Conservation (phyloP, 2,329 filamentous ascomycete genomes). For the Dendrostoma leiphaemia region DNA sequence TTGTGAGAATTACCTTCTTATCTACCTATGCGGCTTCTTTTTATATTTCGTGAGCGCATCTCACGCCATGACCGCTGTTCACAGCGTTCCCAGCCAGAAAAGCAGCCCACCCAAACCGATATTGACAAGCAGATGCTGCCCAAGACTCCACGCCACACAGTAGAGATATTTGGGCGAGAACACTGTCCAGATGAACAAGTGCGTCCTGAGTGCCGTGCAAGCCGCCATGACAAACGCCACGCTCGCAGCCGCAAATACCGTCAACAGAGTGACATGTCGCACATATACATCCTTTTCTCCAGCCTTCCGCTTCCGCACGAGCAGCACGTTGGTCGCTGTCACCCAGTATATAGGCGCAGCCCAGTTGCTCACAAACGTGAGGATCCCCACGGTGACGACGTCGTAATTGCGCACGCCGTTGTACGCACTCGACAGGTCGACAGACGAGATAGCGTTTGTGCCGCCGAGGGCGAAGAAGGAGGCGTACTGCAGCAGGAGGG, state of each 20-base stretch:
- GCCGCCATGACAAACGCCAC: slow-evolving; percentile 80
- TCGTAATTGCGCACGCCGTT: slow-evolving; percentile 86
- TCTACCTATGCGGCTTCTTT: too few relatives aligned
- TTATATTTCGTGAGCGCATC: too few relatives aligned
- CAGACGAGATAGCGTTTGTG: slow-evolving; percentile 91
- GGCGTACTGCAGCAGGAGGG: slow-evolving; percentile 73
- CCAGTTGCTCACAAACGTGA: slow-evolving; percentile 92
- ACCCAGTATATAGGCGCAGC: slow-evolving; percentile 87
- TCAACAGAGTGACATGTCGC: slow-evolving; percentile 62
- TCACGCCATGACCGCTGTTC: too few relatives aligned
- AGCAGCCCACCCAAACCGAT: slow-evolving; percentile 58
- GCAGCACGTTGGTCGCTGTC: slow-evolving; percentile 60
- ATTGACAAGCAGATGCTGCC: slow-evolving; percentile 76
- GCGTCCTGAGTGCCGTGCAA: slow-evolving; percentile 78
- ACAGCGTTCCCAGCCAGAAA: slow-evolving; percentile 47
- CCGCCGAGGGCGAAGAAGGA: slow-evolving; percentile 90
- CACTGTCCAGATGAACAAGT: slow-evolving; percentile 98
- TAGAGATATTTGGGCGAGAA: slow-evolving; percentile 97
- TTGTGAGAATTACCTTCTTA: too few relatives aligned
- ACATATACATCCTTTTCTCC: slow-evolving; percentile 33
- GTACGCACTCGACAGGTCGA: slow-evolving; percentile 92
- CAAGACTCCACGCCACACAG: slow-evolving; percentile 81
- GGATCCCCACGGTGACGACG: slow-evolving; percentile 71
- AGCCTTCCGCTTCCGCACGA: slow-evolving; percentile 40
- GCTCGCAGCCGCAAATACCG: slow-evolving; percentile 66